Percentiles rank a stretch among this genome's conserved stretches.
These are phyloP conservation scores for Aspergillus pseudonomiae DNA, from an alignment of 2,329 filamentous ascomycete species.

Conservation along the genomic window DNA sequence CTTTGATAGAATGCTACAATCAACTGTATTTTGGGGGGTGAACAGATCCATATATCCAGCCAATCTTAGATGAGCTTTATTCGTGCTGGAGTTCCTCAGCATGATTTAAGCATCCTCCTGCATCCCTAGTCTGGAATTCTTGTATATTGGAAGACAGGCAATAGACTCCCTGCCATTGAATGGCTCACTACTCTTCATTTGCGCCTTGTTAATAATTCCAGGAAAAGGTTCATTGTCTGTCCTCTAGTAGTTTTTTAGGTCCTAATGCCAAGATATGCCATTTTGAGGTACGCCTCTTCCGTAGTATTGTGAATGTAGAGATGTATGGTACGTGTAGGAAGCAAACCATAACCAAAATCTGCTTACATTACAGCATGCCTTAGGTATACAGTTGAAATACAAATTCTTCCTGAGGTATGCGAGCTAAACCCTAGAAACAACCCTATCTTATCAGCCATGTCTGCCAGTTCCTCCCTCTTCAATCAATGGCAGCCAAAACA, in stretches of 20 bases:
- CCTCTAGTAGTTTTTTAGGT: neutral
- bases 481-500: neutral
- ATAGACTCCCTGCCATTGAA: neutral
- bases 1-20: neutral
- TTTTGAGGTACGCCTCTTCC: too few species aligned
- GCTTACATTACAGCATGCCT: too few species aligned
- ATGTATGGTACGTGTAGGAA: too few species aligned
- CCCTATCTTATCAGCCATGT: neutral
- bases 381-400: too few species aligned
- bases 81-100: too few species aligned
- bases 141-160: too few species aligned
- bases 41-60: neutral
- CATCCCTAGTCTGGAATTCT: too few species aligned
- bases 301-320: too few species aligned
- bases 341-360: too few species aligned
- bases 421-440: neutral
- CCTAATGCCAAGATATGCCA: neutral
- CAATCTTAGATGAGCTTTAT: neutral
- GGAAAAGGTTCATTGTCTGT: neutral
- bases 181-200: neutral
- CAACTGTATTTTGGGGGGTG: neutral
- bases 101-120: too few species aligned
- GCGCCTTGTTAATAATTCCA: neutral
- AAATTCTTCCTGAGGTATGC: neutral
- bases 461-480: neutral